Evolutionary conservation across 1,139 yeast genomes (phyloP).

Genomic region (Pichia sp.): DNA sequence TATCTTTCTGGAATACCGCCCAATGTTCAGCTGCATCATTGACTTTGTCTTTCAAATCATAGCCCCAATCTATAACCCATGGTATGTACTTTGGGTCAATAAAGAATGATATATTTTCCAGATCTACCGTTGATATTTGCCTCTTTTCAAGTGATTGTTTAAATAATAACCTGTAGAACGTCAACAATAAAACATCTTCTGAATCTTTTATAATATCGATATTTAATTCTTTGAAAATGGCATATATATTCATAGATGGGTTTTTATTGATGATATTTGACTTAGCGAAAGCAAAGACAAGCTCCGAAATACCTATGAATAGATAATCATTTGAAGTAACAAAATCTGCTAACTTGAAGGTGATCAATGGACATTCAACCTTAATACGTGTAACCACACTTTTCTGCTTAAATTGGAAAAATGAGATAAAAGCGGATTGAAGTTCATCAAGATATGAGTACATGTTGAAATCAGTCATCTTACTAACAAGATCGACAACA

Average conservation of each 20-base stretch:
- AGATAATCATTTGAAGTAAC: conserved; percentile 7
- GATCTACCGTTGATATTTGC: conserved; percentile 8
- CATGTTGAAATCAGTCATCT: conserved; percentile 34
- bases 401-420: conserved; percentile 27
- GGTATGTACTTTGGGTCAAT: conserved; percentile 34
- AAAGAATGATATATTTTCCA: conserved; percentile 13
- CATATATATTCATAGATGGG: conserved; percentile 5
- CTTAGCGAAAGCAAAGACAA: conserved; percentile 10
- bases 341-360: conserved; percentile 44
- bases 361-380: conserved; percentile 49
- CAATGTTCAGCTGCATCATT: background rate
- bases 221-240: conserved; percentile 28
- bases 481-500: conserved; percentile 36
- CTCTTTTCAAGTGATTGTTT: conserved; percentile 12
- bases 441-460: conserved; percentile 58
- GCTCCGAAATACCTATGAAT: conserved; percentile 10
- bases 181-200: conserved; percentile 5
- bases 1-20: conserved; percentile 19
- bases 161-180: conserved; percentile 6
- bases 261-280: background rate
- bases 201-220: conserved; percentile 34
- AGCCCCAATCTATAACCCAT: conserved; percentile 37
- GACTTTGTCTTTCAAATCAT: conserved; percentile 26
- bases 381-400: conserved; percentile 27
- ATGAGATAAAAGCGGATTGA: conserved; percentile 58